Evolutionary conservation across 495 filamentous ascomycete species (phyloP), one percentile per base, ranked within the genome.

Genomic region (Amphirosellinia nigrospora): DNA sequence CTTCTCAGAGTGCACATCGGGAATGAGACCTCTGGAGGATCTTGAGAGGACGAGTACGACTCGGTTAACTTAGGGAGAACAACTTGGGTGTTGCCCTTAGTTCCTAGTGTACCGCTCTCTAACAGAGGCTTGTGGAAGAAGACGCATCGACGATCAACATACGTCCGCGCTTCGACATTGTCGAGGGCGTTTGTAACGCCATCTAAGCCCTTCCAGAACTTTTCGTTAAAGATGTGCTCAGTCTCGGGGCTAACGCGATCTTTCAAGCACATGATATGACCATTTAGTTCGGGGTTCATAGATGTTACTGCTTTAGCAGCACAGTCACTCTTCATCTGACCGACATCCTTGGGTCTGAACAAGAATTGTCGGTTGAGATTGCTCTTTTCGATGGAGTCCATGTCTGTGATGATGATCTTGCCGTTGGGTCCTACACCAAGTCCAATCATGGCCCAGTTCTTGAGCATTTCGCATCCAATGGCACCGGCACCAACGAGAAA

Each of bases 381-480:
- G 84, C 95, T 98, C 87, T 94, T 97, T 84, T 99, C 96, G 71
- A 99, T 99, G 70, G 92, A 92, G 73, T 99, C 96, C 91, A 97
- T 98, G 77, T 99, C 96, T 16, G 96, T 97, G 30, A 98, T 92
- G 28, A 78, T 92, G 76, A 99, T 94, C 75, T 91, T 91, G 71
- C 96, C 96, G 39, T 94, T 87, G 28, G 92, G 92, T 41, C 96
- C 96, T 48, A 92, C 92, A 48, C 90, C 95, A 60, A 99, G 85
- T 70, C 96, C 96, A 74, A 98, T 96, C 94, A 98, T 95, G 32
- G 96, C 96, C 96, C 96, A 99, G 79, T 98, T 98, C 87, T 99
- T 99, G 66, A 99, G 84, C 88, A 98, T 99, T 78, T 99, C 96
- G 77, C 96, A 99, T 39, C 96, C 96, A 78, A 99, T 99, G 68